Percentiles rank a stretch among this genome's conserved stretches.
phyloP scores from a whole-genome alignment of 2,329 filamentous ascomycete genomes.

The Diaporthe helianthi region DNA sequence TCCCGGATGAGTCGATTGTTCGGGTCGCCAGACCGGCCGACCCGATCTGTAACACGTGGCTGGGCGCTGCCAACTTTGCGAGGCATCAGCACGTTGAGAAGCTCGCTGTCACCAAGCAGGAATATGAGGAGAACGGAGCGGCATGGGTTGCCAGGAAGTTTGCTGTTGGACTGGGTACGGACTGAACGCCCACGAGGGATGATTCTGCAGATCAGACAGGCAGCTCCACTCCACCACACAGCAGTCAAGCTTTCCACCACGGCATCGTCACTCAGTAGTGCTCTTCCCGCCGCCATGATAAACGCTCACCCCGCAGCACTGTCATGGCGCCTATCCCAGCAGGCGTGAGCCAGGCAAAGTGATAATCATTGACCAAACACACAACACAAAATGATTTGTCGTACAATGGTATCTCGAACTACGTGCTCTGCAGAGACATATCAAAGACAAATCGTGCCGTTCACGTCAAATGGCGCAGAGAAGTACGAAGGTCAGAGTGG shows the following conservation, averaged over 20 bases:
- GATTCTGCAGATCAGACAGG: no score
- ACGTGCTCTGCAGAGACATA: neutral
- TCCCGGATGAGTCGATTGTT: constrained; percentile 80
- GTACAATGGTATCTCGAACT: no score
- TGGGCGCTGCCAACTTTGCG: constrained; percentile 81
- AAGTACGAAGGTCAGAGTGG: neutral
- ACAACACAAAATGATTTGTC: neutral
- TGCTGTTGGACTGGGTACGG: constrained; percentile 46
- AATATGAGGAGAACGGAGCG: constrained; percentile 88
- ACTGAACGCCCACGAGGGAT: constrained; percentile 33
- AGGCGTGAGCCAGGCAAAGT: neutral
- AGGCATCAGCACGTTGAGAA: constrained; percentile 70
- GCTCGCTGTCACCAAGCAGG: constrained; percentile 80
- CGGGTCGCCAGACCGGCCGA: constrained; percentile 74
- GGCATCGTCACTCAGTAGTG: neutral
- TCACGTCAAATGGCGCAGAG: neutral
- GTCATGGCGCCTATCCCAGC: neutral
- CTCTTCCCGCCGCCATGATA: neutral
- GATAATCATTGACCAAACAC: neutral
- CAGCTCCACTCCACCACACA: neutral
- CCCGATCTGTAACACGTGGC: constrained; percentile 83
- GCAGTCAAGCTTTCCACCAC: no score
- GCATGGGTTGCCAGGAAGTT: constrained; percentile 79
- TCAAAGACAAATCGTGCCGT: neutral
- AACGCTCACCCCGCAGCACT: neutral